Evolutionary conservation across 805 yeast species (phyloP).

Genomic region (Blastobotrys peoriensis): DNA sequence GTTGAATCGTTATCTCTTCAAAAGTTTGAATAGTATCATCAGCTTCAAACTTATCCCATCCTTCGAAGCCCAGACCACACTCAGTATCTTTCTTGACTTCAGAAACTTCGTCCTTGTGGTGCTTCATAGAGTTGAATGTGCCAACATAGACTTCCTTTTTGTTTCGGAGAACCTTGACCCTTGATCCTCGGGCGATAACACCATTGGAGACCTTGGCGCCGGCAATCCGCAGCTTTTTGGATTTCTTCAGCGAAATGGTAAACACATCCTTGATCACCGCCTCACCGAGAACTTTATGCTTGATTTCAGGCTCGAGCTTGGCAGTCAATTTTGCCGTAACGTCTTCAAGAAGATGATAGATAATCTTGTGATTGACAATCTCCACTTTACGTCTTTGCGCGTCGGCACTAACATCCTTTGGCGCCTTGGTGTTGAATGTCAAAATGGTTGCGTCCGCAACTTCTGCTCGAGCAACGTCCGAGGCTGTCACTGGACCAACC

Average conservation of each 20-base stretch:
- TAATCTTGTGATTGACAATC: constrained; percentile 65
- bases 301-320: constrained; percentile 58
- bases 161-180: constrained; percentile 51
- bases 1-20: constrained; percentile 57
- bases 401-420: constrained; percentile 53
- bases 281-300: constrained; percentile 59
- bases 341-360: constrained; percentile 81
- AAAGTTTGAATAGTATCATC: constrained; percentile 74
- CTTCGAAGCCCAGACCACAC: constrained; percentile 74
- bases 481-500: constrained; percentile 70
- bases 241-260: constrained; percentile 52
- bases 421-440: constrained; percentile 68
- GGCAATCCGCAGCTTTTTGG: constrained; percentile 57
- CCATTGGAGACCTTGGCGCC: constrained; percentile 83
- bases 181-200: constrained; percentile 49
- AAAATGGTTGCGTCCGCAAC: constrained; percentile 67
- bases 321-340: constrained; percentile 61
- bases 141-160: constrained; percentile 50
- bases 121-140: constrained; percentile 64
- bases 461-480: constrained; percentile 61
- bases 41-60: constrained; percentile 59
- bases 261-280: constrained; percentile 68
- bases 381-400: constrained; percentile 55
- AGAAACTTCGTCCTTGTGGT: constrained; percentile 68
- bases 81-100: constrained; percentile 83